Conservation (phyloP, 257 asterid genomes). For the Verbena officinalis region DNA sequence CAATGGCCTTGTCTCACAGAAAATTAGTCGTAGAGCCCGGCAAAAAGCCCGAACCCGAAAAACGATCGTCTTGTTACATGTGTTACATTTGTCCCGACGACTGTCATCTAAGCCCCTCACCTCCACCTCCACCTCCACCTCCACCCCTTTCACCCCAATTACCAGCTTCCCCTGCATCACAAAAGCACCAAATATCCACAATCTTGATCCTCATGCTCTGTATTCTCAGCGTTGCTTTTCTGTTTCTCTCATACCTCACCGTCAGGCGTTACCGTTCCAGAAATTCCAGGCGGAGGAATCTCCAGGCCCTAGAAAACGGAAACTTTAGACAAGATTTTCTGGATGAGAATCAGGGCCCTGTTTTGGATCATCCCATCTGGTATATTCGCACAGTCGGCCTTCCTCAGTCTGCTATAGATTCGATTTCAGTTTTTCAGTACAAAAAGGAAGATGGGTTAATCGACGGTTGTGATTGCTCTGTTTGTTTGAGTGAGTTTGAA, state of each 20-base stretch:
- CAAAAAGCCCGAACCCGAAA: neutral
- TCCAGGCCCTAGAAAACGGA: neutral
- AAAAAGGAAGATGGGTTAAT: constrained; percentile 42
- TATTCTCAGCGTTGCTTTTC: constrained; percentile 49
- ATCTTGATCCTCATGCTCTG: constrained; percentile 55
- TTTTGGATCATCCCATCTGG: constrained; percentile 68
- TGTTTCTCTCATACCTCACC: constrained; percentile 52
- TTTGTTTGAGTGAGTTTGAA: constrained; percentile 72
- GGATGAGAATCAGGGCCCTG: constrained; percentile 49
- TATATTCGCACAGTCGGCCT: constrained; percentile 66
- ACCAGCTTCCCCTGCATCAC: neutral
- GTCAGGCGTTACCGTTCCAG: constrained; percentile 39
- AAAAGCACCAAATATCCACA: constrained; percentile 37
- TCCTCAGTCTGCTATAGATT: constrained; percentile 55
- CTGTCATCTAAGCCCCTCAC: constrained; percentile 9
- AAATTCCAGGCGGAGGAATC: constrained; percentile 29
- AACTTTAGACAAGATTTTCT: constrained; percentile 32
- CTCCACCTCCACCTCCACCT: constrained; percentile 12
- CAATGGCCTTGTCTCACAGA: constrained; percentile 40
- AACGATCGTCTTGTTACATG: constrained; percentile 18
- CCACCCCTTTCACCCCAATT: constrained; percentile 3
- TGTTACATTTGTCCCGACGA: constrained; percentile 36
- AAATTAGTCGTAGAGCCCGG: constrained; percentile 26
- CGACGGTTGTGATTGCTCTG: constrained; percentile 68
- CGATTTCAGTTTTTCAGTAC: constrained; percentile 53